phyloP scores from a whole-genome alignment of 2,329 filamentous ascomycete species.

The Colletotrichum graminicola region DNA sequence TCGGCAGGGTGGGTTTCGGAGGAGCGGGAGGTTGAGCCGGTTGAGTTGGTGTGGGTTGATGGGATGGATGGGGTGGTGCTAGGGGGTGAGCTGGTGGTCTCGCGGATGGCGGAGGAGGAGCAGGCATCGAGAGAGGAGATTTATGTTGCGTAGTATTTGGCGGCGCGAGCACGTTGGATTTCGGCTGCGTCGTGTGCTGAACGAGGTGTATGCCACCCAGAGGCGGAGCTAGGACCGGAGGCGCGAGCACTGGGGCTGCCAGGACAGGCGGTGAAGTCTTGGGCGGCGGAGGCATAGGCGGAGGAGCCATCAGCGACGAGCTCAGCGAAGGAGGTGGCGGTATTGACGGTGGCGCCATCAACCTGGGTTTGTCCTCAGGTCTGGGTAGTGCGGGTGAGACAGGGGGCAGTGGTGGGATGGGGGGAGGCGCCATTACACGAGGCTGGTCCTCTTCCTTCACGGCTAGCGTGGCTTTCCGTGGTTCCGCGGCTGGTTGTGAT shows the following conservation, averaged over 20 bases:
- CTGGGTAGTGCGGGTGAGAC: slow-evolving; percentile 45
- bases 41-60: slow-evolving; percentile 36
- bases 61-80: slow-evolving; percentile 39
- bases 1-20: slow-evolving; percentile 36
- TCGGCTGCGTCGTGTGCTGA: slow-evolving; percentile 50
- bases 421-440: slow-evolving; percentile 30
- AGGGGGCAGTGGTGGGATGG: slow-evolving; percentile 34
- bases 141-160: slow-evolving; percentile 57
- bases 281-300: slow-evolving; percentile 28
- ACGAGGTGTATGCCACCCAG: slow-evolving; percentile 47
- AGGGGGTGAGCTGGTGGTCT: slow-evolving; percentile 41
- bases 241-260: slow-evolving; percentile 52
- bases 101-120: slow-evolving; percentile 44
- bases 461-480: neutral
- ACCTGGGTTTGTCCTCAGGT: slow-evolving; percentile 44
- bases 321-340: slow-evolving; percentile 27
- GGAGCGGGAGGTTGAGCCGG: slow-evolving; percentile 39
- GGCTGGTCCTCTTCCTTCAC: slow-evolving; percentile 36
- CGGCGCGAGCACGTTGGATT: slow-evolving; percentile 59
- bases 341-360: slow-evolving; percentile 40
- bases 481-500: slow-evolving; percentile 1
- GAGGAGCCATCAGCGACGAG: slow-evolving; percentile 25
- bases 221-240: slow-evolving; percentile 54
- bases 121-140: slow-evolving; percentile 52
- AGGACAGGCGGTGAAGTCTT: slow-evolving; percentile 47